These are phyloP conservation scores for Ceratobasidium papillatum DNA, from an alignment of 1,284 basidiomycete genomes.

Conservation along the genomic window DNA sequence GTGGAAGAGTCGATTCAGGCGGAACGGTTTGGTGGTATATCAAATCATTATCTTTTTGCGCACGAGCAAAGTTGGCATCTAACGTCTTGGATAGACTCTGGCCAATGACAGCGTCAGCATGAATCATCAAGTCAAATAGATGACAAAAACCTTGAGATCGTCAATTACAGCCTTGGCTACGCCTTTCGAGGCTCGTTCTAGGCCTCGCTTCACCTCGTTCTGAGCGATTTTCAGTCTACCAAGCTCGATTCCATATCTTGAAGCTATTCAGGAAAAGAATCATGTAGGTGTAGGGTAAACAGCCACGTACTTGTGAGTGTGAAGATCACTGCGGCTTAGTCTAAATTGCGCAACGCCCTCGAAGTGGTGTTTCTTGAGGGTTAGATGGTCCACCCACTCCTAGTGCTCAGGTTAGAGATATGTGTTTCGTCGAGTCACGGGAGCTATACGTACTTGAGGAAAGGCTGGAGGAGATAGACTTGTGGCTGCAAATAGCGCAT, in stretches of 20 bases:
- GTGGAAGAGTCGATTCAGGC: constrained; percentile 70
- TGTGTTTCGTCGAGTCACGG: neutral
- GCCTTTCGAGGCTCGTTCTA: constrained; percentile 72
- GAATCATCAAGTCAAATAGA: neutral
- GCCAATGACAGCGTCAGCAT: neutral
- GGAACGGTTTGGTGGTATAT: constrained; percentile 95
- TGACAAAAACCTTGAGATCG: constrained; percentile 73
- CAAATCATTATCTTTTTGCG: constrained; percentile 92
- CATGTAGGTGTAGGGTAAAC: neutral
- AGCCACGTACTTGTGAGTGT: constrained; percentile 69
- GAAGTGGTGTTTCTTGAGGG: constrained; percentile 88
- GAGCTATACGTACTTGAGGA: constrained; percentile 48
- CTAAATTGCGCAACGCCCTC: constrained; percentile 89
- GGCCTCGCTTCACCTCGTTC: constrained; percentile 73
- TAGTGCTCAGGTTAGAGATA: constrained; percentile 49
- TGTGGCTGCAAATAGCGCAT: constrained; percentile 62
- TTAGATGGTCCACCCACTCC: constrained; percentile 85
- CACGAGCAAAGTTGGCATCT: constrained; percentile 55
- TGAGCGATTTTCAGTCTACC: constrained; percentile 77
- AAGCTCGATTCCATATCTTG: constrained; percentile 85
- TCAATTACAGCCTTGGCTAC: constrained; percentile 70
- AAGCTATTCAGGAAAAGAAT: constrained; percentile 26
- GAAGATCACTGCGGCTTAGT: constrained; percentile 91
- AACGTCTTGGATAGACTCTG: constrained; percentile 28
- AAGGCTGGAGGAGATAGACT: constrained; percentile 57